Percentiles rank a stretch among this genome's conserved stretches.
Evolutionary conservation across 345 rosid species (phyloP).

Genomic region (Moricandia arvensis): DNA sequence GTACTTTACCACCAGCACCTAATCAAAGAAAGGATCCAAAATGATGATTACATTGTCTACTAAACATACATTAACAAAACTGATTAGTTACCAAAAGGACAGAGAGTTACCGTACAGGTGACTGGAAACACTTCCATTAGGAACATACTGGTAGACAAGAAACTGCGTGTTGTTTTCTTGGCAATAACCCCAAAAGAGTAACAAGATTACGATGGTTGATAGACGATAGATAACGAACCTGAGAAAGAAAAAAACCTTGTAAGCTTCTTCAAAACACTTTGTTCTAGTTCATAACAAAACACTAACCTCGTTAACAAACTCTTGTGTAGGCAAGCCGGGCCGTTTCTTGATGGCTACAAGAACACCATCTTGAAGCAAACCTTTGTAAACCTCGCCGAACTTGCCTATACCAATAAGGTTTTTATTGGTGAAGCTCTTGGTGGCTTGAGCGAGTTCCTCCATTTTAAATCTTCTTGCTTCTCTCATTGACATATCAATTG

Average conservation of each 20-base stretch:
- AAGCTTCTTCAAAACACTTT: constrained; percentile 1
- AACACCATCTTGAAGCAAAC: constrained; percentile 86
- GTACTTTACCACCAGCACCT: constrained; percentile 63
- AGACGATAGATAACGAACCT: constrained; percentile 83
- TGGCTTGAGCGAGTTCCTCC: constrained; percentile 82
- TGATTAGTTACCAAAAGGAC: constrained; percentile 30
- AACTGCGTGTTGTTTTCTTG: constrained; percentile 78
- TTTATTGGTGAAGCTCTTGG: constrained; percentile 65
- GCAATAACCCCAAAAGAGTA: constrained; percentile 86
- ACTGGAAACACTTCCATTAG: constrained; percentile 95
- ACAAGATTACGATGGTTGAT: constrained; percentile 87
- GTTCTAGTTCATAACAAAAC: neutral
- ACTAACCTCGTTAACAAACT: constrained; percentile 78
- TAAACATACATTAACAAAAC: neutral
- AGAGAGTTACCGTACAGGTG: constrained; percentile 95
- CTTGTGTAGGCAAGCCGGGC: constrained; percentile 63
- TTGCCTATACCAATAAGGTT: constrained; percentile 85
- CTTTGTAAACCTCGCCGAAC: constrained; percentile 88
- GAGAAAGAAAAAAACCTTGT: neutral
- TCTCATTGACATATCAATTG: constrained; percentile 60
- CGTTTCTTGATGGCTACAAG: constrained; percentile 90
- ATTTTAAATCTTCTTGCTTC: constrained; percentile 81
- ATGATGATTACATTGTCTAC: neutral
- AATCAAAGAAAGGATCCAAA: constrained; percentile 6
- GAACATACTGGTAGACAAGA: constrained; percentile 82